Evolutionary conservation across 768 basidiomycete species (phyloP).

Genomic region (Phanerochaete sordida): DNA sequence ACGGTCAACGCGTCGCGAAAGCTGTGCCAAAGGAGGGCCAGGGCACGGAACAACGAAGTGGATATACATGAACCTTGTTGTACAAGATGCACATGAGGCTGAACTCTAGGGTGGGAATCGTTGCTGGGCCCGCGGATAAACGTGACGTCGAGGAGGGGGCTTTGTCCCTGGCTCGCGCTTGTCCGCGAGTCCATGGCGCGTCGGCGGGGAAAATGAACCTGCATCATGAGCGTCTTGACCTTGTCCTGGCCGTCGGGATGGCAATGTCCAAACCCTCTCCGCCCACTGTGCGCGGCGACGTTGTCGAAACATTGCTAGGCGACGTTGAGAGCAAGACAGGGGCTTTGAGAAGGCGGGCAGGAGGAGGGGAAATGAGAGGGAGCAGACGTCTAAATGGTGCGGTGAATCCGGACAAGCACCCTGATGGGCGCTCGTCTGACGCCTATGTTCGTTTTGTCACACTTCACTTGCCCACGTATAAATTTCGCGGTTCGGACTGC

Average conservation of each 20-base stretch:
- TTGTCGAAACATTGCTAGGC: neutral
- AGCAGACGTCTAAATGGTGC: neutral
- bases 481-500: conserved; percentile 12
- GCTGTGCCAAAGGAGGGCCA: neutral
- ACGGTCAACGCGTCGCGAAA: neutral
- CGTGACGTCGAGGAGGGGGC: conserved; percentile 1
- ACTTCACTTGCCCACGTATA: conserved; percentile 27
- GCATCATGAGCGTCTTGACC: neutral
- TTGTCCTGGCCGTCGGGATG: neutral
- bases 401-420: neutral
- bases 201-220: neutral
- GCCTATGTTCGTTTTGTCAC: conserved; percentile 14
- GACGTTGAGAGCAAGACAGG: neutral
- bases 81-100: neutral
- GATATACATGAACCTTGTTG: neutral
- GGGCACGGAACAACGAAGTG: neutral
- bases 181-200: neutral
- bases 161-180: neutral
- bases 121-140: neutral
- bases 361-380: neutral
- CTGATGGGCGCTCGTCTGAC: conserved; percentile 12
- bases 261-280: neutral
- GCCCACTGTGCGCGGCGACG: neutral
- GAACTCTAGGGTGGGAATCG: neutral
- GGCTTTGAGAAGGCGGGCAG: neutral